phyloP scores from a whole-genome alignment of 2,329 filamentous ascomycete species.

The Tolypocladium sp. region DNA sequence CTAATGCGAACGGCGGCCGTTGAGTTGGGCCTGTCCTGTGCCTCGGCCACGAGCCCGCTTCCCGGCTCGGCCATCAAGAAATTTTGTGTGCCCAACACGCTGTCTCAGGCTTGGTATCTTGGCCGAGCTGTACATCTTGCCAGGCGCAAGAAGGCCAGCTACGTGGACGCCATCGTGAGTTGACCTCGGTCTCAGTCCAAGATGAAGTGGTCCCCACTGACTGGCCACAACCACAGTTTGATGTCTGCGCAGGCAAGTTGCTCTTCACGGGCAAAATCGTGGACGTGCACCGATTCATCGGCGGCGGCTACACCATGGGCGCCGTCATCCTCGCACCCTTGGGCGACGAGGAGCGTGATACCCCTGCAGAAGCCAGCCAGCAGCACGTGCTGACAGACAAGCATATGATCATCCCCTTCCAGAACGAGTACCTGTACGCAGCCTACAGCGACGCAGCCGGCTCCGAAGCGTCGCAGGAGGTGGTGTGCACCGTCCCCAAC shows the following conservation, averaged over 20 bases:
- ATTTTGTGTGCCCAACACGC: conserved; percentile 20
- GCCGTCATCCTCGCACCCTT: conserved; percentile 24
- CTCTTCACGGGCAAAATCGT: conserved; percentile 31
- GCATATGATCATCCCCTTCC: conserved; percentile 29
- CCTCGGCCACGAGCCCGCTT: conserved; percentile 23
- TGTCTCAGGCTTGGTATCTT: conserved; percentile 24
- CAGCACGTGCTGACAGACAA: conserved; percentile 10
- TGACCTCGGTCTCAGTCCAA: neutral
- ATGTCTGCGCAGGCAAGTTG: conserved; percentile 22
- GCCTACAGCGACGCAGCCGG: conserved; percentile 20
- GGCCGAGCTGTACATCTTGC: conserved; percentile 21
- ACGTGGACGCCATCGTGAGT: conserved; percentile 17
- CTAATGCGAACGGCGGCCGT: conserved; percentile 25
- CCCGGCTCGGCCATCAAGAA: conserved; percentile 22
- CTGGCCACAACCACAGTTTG: conserved; percentile 9
- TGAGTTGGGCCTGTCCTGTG: conserved; percentile 28
- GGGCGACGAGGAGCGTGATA: conserved; percentile 18
- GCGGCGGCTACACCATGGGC: conserved; percentile 31
- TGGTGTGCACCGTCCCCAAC: conserved; percentile 26
- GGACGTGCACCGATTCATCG: conserved; percentile 26
- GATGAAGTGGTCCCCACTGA: neutral
- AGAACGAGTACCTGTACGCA: conserved; percentile 32
- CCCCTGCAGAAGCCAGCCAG: conserved; percentile 5
- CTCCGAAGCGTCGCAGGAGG: conserved; percentile 16
- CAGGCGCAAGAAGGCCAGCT: conserved; percentile 15